A percentile compares a stretch with the other conserved stretches of the same genome.
Evolutionary conservation across 2,329 filamentous ascomycete genomes (phyloP).

Genomic region (Ciborinia camelliae): DNA sequence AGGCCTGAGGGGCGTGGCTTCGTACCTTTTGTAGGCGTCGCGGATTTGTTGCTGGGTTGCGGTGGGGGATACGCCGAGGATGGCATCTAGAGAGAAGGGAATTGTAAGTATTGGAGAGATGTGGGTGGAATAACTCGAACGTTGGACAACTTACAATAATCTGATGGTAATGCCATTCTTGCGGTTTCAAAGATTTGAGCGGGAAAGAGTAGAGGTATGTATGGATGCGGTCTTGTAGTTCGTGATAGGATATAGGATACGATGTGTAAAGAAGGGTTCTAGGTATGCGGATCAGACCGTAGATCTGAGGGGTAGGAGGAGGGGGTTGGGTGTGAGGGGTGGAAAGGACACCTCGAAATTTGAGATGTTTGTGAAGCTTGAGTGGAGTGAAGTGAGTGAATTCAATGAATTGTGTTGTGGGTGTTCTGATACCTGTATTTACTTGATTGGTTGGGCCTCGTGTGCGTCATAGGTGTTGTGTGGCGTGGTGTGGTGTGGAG

Average conservation of each 20-base stretch:
- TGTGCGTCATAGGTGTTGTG: neutral
- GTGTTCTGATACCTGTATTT: neutral
- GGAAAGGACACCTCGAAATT: conserved; percentile 16
- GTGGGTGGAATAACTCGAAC: neutral
- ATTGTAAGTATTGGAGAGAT: conserved; percentile 13
- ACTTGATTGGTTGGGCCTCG: neutral
- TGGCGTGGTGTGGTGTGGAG: neutral
- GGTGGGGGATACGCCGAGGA: conserved; percentile 68
- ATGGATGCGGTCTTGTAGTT: neutral
- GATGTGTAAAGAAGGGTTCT: neutral
- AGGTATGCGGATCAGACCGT: neutral
- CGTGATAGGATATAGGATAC: neutral
- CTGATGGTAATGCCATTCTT: conserved; percentile 25
- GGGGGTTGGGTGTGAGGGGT: neutral
- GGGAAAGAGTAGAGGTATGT: neutral
- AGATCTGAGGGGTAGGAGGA: no score
- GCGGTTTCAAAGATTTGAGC: neutral
- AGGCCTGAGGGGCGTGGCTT: neutral
- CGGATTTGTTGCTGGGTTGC: conserved; percentile 82
- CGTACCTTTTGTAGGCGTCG: conserved; percentile 86
- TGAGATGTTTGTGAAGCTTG: neutral
- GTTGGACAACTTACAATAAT: conserved; percentile 41
- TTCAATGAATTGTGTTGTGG: no score
- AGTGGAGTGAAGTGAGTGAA: no score
- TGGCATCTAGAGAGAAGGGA: conserved; percentile 53